A percentile compares a stretch with the other conserved stretches of the same genome.
Conservation (phyloP, 2,329 filamentous ascomycete genomes). For the Triangularia setosa region DNA sequence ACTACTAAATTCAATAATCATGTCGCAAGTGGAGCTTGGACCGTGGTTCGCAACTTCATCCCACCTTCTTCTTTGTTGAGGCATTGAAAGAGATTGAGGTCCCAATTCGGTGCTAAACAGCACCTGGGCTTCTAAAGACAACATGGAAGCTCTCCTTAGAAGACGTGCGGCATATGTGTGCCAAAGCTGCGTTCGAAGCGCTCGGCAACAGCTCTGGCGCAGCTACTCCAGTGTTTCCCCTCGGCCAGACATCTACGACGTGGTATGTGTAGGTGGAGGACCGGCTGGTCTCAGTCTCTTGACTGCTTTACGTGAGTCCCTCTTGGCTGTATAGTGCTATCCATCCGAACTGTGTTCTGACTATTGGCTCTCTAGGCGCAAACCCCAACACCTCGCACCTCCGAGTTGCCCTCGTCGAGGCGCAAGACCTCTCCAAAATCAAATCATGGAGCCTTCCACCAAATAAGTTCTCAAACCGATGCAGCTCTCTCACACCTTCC, state of each 20-base stretch:
- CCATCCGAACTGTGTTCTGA: neutral
- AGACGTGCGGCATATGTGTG: constrained; percentile 39
- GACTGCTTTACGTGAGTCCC: constrained; percentile 64
- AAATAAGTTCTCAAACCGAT: constrained; percentile 82
- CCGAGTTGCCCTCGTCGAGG: constrained; percentile 84
- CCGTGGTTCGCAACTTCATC: neutral
- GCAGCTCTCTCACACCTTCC: constrained; percentile 87
- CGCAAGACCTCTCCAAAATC: constrained; percentile 72
- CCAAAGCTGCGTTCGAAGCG: constrained; percentile 42
- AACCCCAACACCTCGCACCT: constrained; percentile 72
- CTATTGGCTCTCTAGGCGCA: constrained; percentile 50
- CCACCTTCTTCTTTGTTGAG: neutral
- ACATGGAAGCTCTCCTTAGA: constrained; percentile 27
- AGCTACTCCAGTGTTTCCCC: constrained; percentile 40
- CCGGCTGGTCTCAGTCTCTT: constrained; percentile 83
- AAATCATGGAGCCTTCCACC: constrained; percentile 62
- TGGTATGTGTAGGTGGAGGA: constrained; percentile 86
- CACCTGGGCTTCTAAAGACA: neutral
- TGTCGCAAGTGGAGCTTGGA: neutral
- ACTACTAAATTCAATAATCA: neutral
- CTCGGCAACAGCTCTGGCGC: constrained; percentile 36
- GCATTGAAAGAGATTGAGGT: neutral
- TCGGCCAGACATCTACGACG: constrained; percentile 77
- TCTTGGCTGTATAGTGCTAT: neutral
- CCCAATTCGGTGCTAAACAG: neutral